Base-by-base conservation (phyloP, 345 rosid species). In the Leavenworthia alabamica region DNA sequence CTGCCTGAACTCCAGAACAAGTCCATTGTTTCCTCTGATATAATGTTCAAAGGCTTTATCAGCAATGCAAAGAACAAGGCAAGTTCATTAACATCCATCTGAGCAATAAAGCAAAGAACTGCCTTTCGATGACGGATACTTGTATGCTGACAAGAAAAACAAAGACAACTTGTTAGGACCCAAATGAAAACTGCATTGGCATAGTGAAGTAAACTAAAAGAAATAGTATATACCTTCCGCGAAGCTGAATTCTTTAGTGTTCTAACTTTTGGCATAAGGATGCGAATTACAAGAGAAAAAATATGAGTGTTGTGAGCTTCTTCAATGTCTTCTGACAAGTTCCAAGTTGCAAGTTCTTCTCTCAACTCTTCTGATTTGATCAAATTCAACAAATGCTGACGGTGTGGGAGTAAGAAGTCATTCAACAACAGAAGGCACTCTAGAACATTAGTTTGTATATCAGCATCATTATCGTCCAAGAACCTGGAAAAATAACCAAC, bases 261-360 rank as follows among this genome's bases (percentile, higher is more conserved):
- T 74, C 96, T 84, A 61, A 89, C 85, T 85, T 86, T 89, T 57
- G 97, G 94, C 76, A 82, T 76, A 73, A 89, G 78, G 67, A 89
- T 72, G 28, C 80, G 83, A 41, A 89, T 66, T 66, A 82, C 85
- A 44, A 83, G 36, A 51, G 96, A 88, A 47, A 80, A 72, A 54
- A 93, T 64, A 77, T 63, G 65, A 53, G 77, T 71, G 66, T 88
- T 81, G 69, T 93, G 94, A 50, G 73, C 72, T 43, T 81, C 89
- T 60, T 82, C 84, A 61, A 89, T 78, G 42, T 85, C 89, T 72
- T 66, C 69, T 36, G 90, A 81, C 70, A 89, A 74, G 82, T 83
- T 84, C 97, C 96, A 93, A 20, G 83, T 93, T 12, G 94, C 79
- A 49, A 93, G 72, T 73, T 85, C 96, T 72, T 89, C 97, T 68